Evolutionary conservation across 2,329 filamentous ascomycete genomes (phyloP).

Genomic region (Aspergillus clavatus): DNA sequence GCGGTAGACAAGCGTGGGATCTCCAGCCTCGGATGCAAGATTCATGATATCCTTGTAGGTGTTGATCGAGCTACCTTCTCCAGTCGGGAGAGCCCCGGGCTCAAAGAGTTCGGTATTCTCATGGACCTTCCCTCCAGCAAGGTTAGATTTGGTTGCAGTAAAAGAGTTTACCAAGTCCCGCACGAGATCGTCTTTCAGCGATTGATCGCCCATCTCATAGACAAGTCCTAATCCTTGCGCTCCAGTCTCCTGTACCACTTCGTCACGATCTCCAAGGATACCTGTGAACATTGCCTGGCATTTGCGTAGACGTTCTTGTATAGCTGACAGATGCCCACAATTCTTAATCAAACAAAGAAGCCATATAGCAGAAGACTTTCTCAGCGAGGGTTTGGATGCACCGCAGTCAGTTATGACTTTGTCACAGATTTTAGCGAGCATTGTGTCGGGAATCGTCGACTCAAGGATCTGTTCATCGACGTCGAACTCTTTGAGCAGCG

Average conservation of each 20-base stretch:
- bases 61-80: constrained; percentile 81
- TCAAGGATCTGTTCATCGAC: constrained; percentile 55
- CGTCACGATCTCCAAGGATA: constrained; percentile 80
- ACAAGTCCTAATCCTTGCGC: constrained; percentile 87
- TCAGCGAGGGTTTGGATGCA: constrained; percentile 78
- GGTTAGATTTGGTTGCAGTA: constrained; percentile 60
- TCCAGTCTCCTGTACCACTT: constrained; percentile 92
- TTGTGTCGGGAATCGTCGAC: constrained; percentile 31
- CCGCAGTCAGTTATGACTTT: constrained; percentile 74
- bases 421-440: constrained; percentile 57
- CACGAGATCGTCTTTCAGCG: constrained; percentile 75
- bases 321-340: constrained; percentile 70
- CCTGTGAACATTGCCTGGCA: constrained; percentile 85
- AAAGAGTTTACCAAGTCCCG: constrained; percentile 85
- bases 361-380: constrained; percentile 94
- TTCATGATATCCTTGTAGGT: constrained; percentile 98
- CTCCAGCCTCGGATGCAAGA: constrained; percentile 91
- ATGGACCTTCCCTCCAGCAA: constrained; percentile 71
- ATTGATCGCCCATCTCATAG: constrained; percentile 83
- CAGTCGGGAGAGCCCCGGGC: constrained; percentile 80
- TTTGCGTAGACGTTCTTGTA: constrained; percentile 69
- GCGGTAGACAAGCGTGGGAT: constrained; percentile 92
- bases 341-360: constrained; percentile 86
- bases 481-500: constrained; percentile 69
- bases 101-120: constrained; percentile 92